Evolutionary conservation across 164 flowering plant genomes (phyloP).

Genomic region (Nelumbo lutea): DNA sequence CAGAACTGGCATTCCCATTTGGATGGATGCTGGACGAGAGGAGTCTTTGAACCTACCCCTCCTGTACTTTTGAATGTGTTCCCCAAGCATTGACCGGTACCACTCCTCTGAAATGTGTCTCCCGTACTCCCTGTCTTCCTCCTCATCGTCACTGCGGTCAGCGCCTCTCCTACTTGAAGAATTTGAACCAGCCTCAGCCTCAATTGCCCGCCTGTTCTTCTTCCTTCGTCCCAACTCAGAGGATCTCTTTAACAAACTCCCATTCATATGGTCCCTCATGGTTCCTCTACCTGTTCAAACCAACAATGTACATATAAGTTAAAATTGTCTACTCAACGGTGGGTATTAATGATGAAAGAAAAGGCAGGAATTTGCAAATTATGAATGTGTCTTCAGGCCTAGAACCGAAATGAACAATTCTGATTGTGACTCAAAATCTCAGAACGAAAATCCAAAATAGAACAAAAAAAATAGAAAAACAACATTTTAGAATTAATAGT

Average conservation of each 20-base stretch:
- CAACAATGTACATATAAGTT: conserved; percentile 9
- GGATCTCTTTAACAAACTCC: conserved; percentile 29
- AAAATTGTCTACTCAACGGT: conserved; percentile 1
- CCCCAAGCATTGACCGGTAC: conserved; percentile 89
- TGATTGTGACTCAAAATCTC: conserved; percentile 5
- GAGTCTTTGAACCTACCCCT: conserved; percentile 50
- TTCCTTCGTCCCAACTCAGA: conserved; percentile 25
- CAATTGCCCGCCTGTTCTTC: conserved; percentile 31
- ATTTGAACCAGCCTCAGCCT: conserved; percentile 27
- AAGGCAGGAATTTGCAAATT: neutral
- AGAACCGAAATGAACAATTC: conserved; percentile 6
- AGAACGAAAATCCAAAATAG: neutral
- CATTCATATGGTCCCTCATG: conserved; percentile 40
- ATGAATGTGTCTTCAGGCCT: neutral
- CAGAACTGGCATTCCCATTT: conserved; percentile 32
- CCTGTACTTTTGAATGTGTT: conserved; percentile 73
- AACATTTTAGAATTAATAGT: conserved; percentile 5
- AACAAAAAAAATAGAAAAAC: conserved; percentile 1
- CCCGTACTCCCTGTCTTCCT: conserved; percentile 35
- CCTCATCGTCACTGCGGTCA: conserved; percentile 55
- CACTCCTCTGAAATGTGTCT: conserved; percentile 66
- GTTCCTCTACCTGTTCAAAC: conserved; percentile 36
- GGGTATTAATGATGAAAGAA: too few relatives aligned
- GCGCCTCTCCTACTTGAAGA: conserved; percentile 24
- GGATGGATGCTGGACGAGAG: conserved; percentile 34